Conservation (phyloP, 495 filamentous ascomycete genomes). For the Thermochaetoides thermophila region DNA sequence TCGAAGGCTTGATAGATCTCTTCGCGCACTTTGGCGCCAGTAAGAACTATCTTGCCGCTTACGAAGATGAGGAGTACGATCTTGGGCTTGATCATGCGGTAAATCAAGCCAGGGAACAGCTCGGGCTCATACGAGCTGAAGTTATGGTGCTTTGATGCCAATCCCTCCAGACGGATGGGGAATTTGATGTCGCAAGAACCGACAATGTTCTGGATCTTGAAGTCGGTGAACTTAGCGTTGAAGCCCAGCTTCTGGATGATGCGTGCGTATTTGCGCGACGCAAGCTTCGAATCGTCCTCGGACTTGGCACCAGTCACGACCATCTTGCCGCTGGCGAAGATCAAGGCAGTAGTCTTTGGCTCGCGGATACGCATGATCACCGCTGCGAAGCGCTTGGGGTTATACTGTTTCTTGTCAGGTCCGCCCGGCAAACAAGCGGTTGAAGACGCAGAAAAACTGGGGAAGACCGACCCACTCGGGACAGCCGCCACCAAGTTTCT, state of each 20-base stretch:
- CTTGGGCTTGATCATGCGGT: slow-evolving; percentile 99
- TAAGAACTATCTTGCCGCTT: slow-evolving; percentile 95
- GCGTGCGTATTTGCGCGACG: slow-evolving; percentile 92
- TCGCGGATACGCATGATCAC: slow-evolving; percentile 99
- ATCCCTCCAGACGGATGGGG: slow-evolving; percentile 89
- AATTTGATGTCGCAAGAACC: slow-evolving; percentile 99
- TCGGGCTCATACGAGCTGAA: slow-evolving; percentile 99
- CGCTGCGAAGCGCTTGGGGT: slow-evolving; percentile 86
- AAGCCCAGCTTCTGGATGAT: slow-evolving; percentile 99
- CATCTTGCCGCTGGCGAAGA: slow-evolving; percentile 99
- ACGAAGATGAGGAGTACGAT: slow-evolving; percentile 98
- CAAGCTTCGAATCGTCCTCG: slow-evolving; percentile 93
- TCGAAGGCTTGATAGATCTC: slow-evolving; percentile 99
- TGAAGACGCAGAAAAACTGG: slow-evolving; percentile 24
- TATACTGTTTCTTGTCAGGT: slow-evolving; percentile 25
- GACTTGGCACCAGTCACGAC: slow-evolving; percentile 98
- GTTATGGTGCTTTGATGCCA: slow-evolving; percentile 93
- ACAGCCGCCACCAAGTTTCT: slow-evolving; percentile 6
- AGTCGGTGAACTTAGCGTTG: slow-evolving; percentile 98
- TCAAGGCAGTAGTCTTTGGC: slow-evolving; percentile 93
- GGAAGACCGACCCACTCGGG: slow-evolving; percentile 2
- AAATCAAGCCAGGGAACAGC: slow-evolving; percentile 97
- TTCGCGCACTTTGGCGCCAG: slow-evolving; percentile 93
- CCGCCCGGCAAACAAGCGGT: slow-evolving; percentile 20
- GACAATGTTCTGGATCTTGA: slow-evolving; percentile 99